Conservation (phyloP, 2,329 filamentous ascomycete genomes). For the Aureobasidium sp. region DNA sequence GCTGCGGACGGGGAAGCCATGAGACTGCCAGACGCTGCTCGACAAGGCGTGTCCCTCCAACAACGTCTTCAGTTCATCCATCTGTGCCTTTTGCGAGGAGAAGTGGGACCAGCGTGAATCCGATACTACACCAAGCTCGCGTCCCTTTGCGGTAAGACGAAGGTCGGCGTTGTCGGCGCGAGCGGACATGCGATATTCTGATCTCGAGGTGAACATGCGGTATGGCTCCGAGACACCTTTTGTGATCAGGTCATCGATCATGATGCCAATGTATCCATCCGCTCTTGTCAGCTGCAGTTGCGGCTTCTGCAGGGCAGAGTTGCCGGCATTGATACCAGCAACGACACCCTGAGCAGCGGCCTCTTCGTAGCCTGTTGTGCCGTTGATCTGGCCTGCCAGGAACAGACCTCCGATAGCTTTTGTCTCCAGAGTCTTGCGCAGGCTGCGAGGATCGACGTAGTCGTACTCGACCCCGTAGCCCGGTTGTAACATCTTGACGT, state of each 20-base stretch:
- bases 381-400: constrained; percentile 94
- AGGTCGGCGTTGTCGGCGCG: constrained; percentile 91
- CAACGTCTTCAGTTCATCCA: constrained; percentile 53
- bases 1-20: constrained; percentile 59
- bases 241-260: constrained; percentile 96
- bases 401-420: constrained; percentile 84
- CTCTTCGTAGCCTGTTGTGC: constrained; percentile 96
- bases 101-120: constrained; percentile 69
- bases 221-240: constrained; percentile 97
- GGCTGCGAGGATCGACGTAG: constrained; percentile 86
- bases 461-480: constrained; percentile 98
- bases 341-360: constrained; percentile 88
- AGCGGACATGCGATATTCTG: constrained; percentile 87
- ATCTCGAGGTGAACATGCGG: constrained; percentile 94
- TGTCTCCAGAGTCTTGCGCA: constrained; percentile 85
- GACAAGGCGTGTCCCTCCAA: constrained; percentile 52
- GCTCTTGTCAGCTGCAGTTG: constrained; percentile 64
- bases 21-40: constrained; percentile 56
- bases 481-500: constrained; percentile 83
- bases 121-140: constrained; percentile 66
- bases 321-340: constrained; percentile 87
- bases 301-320: constrained; percentile 58
- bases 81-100: constrained; percentile 54
- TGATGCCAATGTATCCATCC: constrained; percentile 94
- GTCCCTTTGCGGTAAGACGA: constrained; percentile 71